Percentiles rank a stretch among this genome's conserved stretches.
These are phyloP conservation scores for Pseudogymnoascus sp. DNA, from an alignment of 2,329 filamentous ascomycete genomes.

Conservation along the genomic window DNA sequence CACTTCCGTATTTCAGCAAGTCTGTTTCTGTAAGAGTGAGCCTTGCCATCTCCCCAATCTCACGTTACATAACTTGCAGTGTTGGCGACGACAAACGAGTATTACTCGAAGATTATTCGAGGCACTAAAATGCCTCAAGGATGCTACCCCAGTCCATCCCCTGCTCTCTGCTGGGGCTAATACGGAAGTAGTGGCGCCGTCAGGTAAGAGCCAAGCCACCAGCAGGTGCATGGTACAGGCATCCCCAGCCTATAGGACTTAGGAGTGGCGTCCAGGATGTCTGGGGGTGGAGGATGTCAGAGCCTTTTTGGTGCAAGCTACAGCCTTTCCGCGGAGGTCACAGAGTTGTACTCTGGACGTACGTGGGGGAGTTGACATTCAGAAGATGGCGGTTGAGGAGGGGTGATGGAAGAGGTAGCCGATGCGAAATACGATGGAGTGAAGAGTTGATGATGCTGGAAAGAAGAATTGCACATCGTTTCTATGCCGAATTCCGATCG, in stretches of 20 bases:
- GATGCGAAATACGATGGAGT: background rate
- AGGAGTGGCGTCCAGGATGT: background rate
- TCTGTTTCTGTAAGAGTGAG: background rate
- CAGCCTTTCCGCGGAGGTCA: background rate
- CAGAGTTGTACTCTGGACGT: background rate
- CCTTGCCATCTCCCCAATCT: background rate
- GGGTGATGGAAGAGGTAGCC: background rate
- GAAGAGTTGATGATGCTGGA: background rate
- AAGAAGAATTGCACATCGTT: background rate
- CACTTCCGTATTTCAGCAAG: background rate
- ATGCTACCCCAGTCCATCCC: background rate
- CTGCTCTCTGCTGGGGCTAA: background rate
- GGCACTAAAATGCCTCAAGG: background rate
- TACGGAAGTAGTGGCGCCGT: background rate
- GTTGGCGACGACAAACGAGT: background rate
- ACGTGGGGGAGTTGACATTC: conserved; percentile 1
- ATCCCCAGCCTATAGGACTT: background rate
- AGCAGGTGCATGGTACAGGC: background rate
- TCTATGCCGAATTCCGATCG: background rate
- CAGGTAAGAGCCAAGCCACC: background rate
- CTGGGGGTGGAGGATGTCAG: background rate
- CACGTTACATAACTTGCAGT: background rate
- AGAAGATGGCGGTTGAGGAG: background rate
- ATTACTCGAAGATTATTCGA: background rate
- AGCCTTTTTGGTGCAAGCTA: background rate